Base-by-base conservation (phyloP, 2,329 filamentous ascomycete species). In the Dryadomyces sulphureus region DNA sequence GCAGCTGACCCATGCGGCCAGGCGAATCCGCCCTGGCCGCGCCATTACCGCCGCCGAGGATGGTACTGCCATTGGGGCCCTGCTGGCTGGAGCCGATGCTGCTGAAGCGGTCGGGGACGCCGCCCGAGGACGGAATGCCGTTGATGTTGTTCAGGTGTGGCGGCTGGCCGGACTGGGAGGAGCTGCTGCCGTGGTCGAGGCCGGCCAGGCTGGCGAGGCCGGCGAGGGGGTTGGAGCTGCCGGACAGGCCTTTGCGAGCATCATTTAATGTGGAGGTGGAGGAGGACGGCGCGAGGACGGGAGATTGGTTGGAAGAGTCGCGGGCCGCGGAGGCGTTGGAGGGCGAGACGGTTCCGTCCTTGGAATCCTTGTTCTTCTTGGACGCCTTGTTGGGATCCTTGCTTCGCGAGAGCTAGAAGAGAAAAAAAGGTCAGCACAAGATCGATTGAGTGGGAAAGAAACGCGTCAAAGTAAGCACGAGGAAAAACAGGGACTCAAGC, bases 221-320 rank as follows among this genome's bases (percentile, higher is more conserved):
- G 54, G 62, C 61, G 50, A 63, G 58, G 41, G 55, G 57, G 45
- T 60, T 63, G 46, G 60, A 65, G 57, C 65, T 74, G 60, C 71
- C 76, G 49, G 70, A 68, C n/a, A 24, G 81, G 78, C 48, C 94
- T 64, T 84, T 89, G 62, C 88, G 81, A 54, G 78, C 69, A 60
- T 95, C 89, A 65, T 83, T 84, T 56, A 95, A 72, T 52, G 87
- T 83, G 47, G 88, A 90, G 45, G 85, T 85, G 45, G 89, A 95
- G 42, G 89, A 94, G 40, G 86, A 86, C 20, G 90, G 89, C 24
- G 90, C 95, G 49, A 77, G 62, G 50, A 71, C 69, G 42, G 77
- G 77, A 38, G 77, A 81, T 62, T 80, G 75, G 53, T 69, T 72
- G 7, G 56, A 57, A 44, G 67, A 35, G 56, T 79, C 72, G 62